phyloP scores from a whole-genome alignment of 2,329 filamentous ascomycete species.

The Capronia epimyces region DNA sequence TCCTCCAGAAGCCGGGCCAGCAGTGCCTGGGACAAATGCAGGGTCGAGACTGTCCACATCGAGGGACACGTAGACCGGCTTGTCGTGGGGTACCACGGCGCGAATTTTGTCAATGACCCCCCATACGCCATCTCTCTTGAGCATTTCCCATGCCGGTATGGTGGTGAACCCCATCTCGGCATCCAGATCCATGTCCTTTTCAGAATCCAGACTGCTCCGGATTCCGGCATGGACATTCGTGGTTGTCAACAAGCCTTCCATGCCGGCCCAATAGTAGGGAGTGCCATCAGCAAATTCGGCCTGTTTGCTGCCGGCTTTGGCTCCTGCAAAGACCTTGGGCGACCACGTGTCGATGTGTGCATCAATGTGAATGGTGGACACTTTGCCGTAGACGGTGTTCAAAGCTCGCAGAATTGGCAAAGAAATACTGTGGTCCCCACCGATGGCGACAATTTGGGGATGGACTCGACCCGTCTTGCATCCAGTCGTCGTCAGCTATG shows the following conservation, averaged over 20 bases:
- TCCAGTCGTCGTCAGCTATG: too few relatives aligned
- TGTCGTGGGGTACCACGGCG: not conserved
- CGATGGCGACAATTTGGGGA: conserved; percentile 11
- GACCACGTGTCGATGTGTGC: conserved; percentile 16
- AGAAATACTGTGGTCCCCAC: conserved; percentile 15
- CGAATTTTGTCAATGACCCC: conserved; percentile 16
- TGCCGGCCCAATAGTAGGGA: conserved; percentile 10
- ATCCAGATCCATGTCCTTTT: conserved; percentile 8
- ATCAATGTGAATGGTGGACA: conserved; percentile 16
- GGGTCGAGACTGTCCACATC: conserved; percentile 15
- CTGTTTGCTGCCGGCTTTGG: conserved; percentile 12
- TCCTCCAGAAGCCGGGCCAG: conserved; percentile 10
- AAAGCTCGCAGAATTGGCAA: conserved; percentile 12
- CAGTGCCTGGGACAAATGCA: conserved; percentile 11
- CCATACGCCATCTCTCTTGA: conserved; percentile 5
- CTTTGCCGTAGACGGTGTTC: conserved; percentile 10
- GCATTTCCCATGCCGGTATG: conserved; percentile 12
- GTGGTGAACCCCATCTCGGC: conserved; percentile 7
- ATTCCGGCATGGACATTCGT: conserved; percentile 13
- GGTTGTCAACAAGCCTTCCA: conserved; percentile 8
- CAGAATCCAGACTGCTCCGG: conserved; percentile 5
- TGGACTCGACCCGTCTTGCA: conserved; percentile 6
- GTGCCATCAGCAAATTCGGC: conserved; percentile 14
- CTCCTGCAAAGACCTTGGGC: conserved; percentile 14
- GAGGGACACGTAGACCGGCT: conserved; percentile 14